Evolutionary conservation across 495 filamentous ascomycete genomes (phyloP).

Genomic region (Lindgomyces ingoldianus): DNA sequence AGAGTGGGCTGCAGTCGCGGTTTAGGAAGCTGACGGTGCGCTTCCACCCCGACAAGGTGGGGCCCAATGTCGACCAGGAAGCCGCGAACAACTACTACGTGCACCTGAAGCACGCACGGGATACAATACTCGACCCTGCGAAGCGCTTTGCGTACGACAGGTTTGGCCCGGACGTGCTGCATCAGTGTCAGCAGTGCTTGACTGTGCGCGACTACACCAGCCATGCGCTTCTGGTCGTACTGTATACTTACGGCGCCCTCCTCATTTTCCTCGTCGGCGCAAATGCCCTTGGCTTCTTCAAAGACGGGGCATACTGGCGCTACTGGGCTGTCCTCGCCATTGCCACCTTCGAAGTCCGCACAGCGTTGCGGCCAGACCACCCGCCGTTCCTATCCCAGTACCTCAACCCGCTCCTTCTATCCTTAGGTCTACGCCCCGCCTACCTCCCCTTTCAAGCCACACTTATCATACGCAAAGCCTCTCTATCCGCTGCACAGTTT

Average conservation of each 20-base stretch:
- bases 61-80: conserved; percentile 41
- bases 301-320: conserved; percentile 87
- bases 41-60: conserved; percentile 86
- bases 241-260: conserved; percentile 67
- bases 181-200: conserved; percentile 65
- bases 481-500: conserved; percentile 83
- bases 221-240: conserved; percentile 58
- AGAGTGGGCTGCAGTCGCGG: conserved; percentile 75
- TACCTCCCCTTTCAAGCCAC: conserved; percentile 90
- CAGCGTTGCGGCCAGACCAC: conserved; percentile 66
- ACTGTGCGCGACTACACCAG: conserved; percentile 75
- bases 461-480: conserved; percentile 70
- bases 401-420: conserved; percentile 63
- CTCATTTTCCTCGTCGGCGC: conserved; percentile 65
- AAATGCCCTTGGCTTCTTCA: conserved; percentile 68
- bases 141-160: conserved; percentile 91
- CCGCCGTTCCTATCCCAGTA: conserved; percentile 58
- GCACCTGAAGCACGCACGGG: conserved; percentile 76
- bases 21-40: conserved; percentile 82
- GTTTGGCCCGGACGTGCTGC: conserved; percentile 73
- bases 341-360: conserved; percentile 70
- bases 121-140: conserved; percentile 75
- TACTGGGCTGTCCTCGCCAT: conserved; percentile 73
- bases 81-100: conserved; percentile 69
- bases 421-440: conserved; percentile 55